A percentile compares a stretch with the other conserved stretches of the same genome.
These are phyloP conservation scores for Leccinellum albellum DNA, from an alignment of 768 basidiomycete species.

Conservation along the genomic window DNA sequence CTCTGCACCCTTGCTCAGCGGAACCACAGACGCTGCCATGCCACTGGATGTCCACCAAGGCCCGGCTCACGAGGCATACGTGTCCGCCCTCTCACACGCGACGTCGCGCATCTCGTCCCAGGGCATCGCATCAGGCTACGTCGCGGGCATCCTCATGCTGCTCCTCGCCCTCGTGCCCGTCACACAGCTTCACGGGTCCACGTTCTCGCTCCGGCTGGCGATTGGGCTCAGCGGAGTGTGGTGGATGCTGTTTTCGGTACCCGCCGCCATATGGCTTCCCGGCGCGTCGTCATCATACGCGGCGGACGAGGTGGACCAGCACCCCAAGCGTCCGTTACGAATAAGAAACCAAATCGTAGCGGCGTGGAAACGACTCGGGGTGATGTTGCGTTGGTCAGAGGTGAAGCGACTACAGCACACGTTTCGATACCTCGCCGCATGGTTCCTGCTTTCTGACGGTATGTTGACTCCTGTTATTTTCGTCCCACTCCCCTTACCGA, in stretches of 20 bases:
- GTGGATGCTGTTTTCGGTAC: conserved; percentile 84
- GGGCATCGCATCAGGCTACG: conserved; percentile 85
- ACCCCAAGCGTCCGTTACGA: conserved; percentile 36
- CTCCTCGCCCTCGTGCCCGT: conserved; percentile 79
- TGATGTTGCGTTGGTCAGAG: conserved; percentile 71
- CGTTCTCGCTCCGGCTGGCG: conserved; percentile 73
- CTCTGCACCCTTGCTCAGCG: conserved; percentile 38
- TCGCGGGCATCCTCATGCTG: conserved; percentile 74
- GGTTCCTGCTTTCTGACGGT: conserved; percentile 95
- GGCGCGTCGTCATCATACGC: conserved; percentile 15
- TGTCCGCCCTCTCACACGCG: conserved; percentile 58
- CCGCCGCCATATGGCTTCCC: conserved; percentile 74
- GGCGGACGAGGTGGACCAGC: conserved; percentile 11
- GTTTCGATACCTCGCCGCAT: conserved; percentile 86
- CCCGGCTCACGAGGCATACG: conserved; percentile 41
- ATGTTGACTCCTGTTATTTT: conserved; percentile 14
- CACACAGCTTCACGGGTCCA: conserved; percentile 65
- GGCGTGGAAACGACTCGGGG: conserved; percentile 74
- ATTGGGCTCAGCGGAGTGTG: conserved; percentile 83
- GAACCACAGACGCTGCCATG: background rate
- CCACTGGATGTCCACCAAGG: conserved; percentile 5
- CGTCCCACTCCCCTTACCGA: background rate
- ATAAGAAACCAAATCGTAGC: conserved; percentile 48
- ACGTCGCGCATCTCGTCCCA: conserved; percentile 81
- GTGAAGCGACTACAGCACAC: conserved; percentile 75